Base-by-base conservation (phyloP, 2,329 filamentous ascomycete species). In the Hypoxylon sp. region DNA sequence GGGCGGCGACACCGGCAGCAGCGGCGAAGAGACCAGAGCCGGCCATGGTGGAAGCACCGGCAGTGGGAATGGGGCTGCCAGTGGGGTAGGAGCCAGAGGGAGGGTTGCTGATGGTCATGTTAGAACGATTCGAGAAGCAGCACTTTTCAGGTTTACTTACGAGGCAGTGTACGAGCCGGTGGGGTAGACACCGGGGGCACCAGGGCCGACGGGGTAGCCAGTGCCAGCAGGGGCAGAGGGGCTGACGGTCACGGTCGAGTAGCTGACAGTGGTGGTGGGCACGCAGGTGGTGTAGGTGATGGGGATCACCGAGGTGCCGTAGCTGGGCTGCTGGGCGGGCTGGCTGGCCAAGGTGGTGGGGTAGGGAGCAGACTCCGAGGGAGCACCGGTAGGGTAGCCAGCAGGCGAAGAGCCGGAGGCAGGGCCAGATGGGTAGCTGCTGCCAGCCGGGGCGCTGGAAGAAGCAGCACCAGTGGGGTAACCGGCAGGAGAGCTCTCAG, bases 21-120 rank as follows among this genome's bases (percentile, higher is more conserved):
- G 82, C 85, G 76, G 85, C 86, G 74, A 87, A 78, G 74, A 83
- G 66, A 75, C 81, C 81, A 66, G 85, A 87, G 80, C 82, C 84
- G 67, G 80, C 80, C 72, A 87, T 75, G 74, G 82, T 80, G 72
- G 80, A 80, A 70, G 85, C 86, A 76, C 83, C 86, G 69, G 81
- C 84, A 53, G 81, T 84, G 44, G 73, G 70, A 64, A 75, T 75
- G 56, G 73, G 72, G 70, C 71, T 75, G 72, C 83, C 78, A 67
- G 74, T 72, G 63, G 77, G 74, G 52, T 76, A 73, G 60, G 75
- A 70, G 65, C 78, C 76, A 68, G 77, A 73, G 69, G 77, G 76
- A 69, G 77, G 75, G 71, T 71, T 73, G 61, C 70, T 71, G 70
- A 74, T 73, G 65, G 70, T 71, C 57, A 71, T 45, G 63, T 72